Percentiles rank a stretch among this genome's conserved stretches.
phyloP scores from a whole-genome alignment of 768 basidiomycete species.

The Podaxis mareebaensis region DNA sequence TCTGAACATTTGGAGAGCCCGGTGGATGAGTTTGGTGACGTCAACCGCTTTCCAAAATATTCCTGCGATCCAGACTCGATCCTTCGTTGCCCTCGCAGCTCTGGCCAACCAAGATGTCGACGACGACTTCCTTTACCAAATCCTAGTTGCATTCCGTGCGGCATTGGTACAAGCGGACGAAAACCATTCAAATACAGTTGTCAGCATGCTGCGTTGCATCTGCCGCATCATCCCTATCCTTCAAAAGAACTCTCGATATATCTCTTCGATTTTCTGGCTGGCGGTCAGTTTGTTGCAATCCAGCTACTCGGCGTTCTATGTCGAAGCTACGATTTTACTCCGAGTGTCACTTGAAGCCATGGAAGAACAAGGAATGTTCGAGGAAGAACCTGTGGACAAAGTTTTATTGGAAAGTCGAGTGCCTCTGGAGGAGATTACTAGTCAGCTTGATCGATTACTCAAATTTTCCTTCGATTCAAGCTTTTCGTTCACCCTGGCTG shows the following conservation, averaged over 20 bases:
- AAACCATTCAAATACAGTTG: conserved; percentile 67
- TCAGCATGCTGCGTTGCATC: conserved; percentile 89
- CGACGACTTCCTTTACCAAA: conserved; percentile 91
- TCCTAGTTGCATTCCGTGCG: conserved; percentile 82
- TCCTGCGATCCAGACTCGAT: conserved; percentile 83
- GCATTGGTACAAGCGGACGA: conserved; percentile 70
- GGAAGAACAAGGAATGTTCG: conserved; percentile 59
- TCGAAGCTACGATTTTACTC: conserved; percentile 69
- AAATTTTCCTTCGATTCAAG: conserved; percentile 75
- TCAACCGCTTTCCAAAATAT: conserved; percentile 90
- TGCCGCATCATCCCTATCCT: conserved; percentile 75
- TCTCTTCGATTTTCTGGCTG: conserved; percentile 82
- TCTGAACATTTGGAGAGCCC: conserved; percentile 86
- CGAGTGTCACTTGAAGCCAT: conserved; percentile 65
- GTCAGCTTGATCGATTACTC: conserved; percentile 71
- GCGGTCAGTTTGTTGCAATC: conserved; percentile 82
- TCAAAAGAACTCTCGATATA: conserved; percentile 67
- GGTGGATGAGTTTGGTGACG: conserved; percentile 91
- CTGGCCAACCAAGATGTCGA: conserved; percentile 86
- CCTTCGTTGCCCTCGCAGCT: conserved; percentile 81
- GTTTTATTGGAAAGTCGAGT: conserved; percentile 66
- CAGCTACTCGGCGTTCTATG: conserved; percentile 67
- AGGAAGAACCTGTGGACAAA: conserved; percentile 48
- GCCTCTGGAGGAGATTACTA: conserved; percentile 65
- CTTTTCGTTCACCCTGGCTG: conserved; percentile 81